Evolutionary conservation across 192 early-diverging fungal genomes (phyloP).

Genomic region (Obelidium mucronatum): DNA sequence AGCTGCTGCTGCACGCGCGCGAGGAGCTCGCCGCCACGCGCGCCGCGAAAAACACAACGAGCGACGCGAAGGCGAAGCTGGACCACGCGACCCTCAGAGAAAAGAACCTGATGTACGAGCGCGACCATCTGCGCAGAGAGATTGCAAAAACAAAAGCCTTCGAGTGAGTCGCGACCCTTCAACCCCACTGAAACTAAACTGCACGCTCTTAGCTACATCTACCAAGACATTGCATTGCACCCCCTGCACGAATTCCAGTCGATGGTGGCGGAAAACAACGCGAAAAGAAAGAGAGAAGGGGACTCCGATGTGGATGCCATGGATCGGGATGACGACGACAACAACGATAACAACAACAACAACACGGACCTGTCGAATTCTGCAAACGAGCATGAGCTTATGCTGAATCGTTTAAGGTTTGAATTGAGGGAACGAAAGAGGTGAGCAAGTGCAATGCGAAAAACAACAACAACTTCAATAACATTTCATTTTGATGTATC

Average conservation of each 20-base stretch:
- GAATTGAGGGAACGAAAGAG: slow-evolving; percentile 59
- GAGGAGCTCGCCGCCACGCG: slow-evolving; percentile 38
- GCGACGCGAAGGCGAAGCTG: slow-evolving; percentile 63
- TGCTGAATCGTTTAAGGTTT: slow-evolving; percentile 63
- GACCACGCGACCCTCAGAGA: slow-evolving; percentile 54
- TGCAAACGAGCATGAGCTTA: slow-evolving; percentile 52
- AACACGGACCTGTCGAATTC: slow-evolving; percentile 25
- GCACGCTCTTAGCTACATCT: not conserved
- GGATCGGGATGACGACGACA: slow-evolving; percentile 34
- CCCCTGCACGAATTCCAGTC: not conserved
- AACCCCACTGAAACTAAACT: not conserved
- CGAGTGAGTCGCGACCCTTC: slow-evolving; percentile 42
- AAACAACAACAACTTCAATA: no score
- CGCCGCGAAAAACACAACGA: slow-evolving; percentile 51
- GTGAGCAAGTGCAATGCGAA: not conserved
- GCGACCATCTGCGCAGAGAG: slow-evolving; percentile 59
- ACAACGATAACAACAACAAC: not conserved
- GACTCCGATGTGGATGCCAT: slow-evolving; percentile 51
- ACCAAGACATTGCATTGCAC: slow-evolving; percentile 19
- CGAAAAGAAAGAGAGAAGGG: no score
- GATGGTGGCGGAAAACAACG: no score
- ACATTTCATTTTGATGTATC: not conserved
- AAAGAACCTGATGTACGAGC: slow-evolving; percentile 67
- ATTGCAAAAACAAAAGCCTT: slow-evolving; percentile 63
- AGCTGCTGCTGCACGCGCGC: slow-evolving; percentile 41